These are phyloP conservation scores for Hansenula lynferdii DNA, from an alignment of 1,139 yeast genomes.

Conservation along the genomic window DNA sequence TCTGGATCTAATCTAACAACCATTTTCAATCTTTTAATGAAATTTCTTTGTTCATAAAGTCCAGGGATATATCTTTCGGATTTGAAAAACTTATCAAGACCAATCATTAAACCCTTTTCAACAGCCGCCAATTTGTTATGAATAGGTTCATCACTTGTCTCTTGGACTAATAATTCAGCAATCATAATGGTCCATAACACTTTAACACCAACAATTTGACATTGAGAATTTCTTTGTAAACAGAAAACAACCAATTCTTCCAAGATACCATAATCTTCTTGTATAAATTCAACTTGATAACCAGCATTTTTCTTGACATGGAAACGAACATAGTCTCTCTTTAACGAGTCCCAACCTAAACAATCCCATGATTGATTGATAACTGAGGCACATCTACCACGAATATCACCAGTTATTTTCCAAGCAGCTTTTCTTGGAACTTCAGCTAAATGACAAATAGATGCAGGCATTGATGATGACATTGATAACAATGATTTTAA, in stretches of 20 bases:
- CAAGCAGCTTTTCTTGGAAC: constrained; percentile 71
- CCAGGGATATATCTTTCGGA: constrained; percentile 54
- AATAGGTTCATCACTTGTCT: constrained; percentile 52
- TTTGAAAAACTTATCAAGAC: constrained; percentile 62
- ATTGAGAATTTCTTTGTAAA: constrained; percentile 58
- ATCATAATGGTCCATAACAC: constrained; percentile 69
- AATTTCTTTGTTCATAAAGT: constrained; percentile 46
- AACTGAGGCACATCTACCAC: constrained; percentile 54
- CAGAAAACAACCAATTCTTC: constrained; percentile 65
- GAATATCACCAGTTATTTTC: constrained; percentile 58
- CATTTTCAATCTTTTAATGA: constrained; percentile 46
- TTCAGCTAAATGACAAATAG: constrained; percentile 60
- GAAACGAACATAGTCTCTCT: constrained; percentile 56
- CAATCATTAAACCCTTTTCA: constrained; percentile 57
- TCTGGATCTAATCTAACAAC: constrained; percentile 56
- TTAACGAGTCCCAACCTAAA: constrained; percentile 64
- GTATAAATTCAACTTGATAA: constrained; percentile 63
- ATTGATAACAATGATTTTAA: constrained; percentile 47
- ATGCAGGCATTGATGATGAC: constrained; percentile 51
- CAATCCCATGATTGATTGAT: constrained; percentile 67
- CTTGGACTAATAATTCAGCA: constrained; percentile 60
- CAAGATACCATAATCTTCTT: constrained; percentile 53
- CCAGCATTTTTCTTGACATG: constrained; percentile 65
- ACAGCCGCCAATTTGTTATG: constrained; percentile 54
- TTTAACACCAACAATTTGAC: constrained; percentile 63